Conservation (phyloP, 75 land plant genomes). For the Pinus albicaulis region DNA sequence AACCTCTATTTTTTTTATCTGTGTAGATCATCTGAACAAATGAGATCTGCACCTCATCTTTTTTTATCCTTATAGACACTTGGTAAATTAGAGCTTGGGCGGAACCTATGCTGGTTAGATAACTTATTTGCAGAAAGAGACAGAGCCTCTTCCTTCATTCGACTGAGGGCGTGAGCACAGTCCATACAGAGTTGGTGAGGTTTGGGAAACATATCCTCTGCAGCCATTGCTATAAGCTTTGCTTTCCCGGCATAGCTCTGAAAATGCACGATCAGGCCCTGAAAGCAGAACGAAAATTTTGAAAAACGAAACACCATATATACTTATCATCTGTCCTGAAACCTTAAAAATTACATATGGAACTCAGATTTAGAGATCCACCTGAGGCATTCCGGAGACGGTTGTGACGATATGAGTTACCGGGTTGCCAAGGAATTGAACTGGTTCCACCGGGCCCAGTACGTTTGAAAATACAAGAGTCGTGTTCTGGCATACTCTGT, state of each 20-base stretch:
- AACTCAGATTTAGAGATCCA: slow-evolving; percentile 15
- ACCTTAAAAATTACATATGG: neutral
- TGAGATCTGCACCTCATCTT: no score
- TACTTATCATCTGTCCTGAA: neutral
- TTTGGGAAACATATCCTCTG: slow-evolving; percentile 32
- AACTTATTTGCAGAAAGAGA: no score
- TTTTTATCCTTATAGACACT: no score
- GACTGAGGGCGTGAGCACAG: slow-evolving; percentile 20
- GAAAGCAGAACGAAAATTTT: neutral
- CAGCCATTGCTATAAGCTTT: slow-evolving; percentile 20
- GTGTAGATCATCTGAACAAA: no score
- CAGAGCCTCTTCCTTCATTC: slow-evolving; percentile 27
- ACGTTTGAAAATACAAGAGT: slow-evolving; percentile 73
- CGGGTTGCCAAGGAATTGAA: slow-evolving; percentile 60
- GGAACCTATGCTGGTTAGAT: no score
- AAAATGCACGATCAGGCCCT: slow-evolving; percentile 30
- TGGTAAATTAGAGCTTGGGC: no score
- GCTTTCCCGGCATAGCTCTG: slow-evolving; percentile 37
- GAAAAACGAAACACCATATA: neutral
- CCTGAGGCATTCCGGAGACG: slow-evolving; percentile 68
- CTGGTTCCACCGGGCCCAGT: slow-evolving; percentile 64
- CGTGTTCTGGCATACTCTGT: slow-evolving; percentile 42
- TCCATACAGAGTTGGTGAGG: slow-evolving; percentile 19
- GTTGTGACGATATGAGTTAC: slow-evolving; percentile 57
- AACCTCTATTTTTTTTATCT: no score